A percentile compares a stretch with the other conserved stretches of the same genome.
Evolutionary conservation across 2,329 filamentous ascomycete species (phyloP).

Genomic region (Pseudophaeomoniella oleicola): DNA sequence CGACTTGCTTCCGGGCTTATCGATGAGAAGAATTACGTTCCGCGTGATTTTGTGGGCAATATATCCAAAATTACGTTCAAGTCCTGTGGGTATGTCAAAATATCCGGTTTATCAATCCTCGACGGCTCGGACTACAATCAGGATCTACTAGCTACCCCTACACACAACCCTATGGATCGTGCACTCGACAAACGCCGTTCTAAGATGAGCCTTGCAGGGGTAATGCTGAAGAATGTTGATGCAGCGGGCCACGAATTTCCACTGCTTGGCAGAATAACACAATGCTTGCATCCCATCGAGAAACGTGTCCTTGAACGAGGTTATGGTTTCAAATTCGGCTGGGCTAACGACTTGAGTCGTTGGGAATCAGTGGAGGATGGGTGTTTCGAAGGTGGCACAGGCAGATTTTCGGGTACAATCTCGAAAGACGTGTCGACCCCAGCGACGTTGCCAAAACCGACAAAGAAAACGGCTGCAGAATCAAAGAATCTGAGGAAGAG

Average conservation of each 20-base stretch:
- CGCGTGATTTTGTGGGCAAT: slow-evolving; percentile 13
- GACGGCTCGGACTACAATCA: slow-evolving; percentile 22
- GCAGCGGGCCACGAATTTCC: slow-evolving; percentile 4
- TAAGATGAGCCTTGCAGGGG: slow-evolving; percentile 1
- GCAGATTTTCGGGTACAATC: slow-evolving; percentile 11
- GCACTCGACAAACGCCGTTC: slow-evolving; percentile 4
- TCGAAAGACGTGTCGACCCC: neutral
- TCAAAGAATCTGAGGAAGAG: too few species aligned
- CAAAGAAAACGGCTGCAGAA: too few species aligned
- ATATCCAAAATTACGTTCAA: slow-evolving; percentile 35
- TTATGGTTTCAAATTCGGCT: slow-evolving; percentile 15
- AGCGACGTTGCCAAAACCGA: too few species aligned
- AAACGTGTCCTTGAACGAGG: slow-evolving; percentile 12
- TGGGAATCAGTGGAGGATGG: slow-evolving; percentile 15
- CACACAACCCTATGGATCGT: slow-evolving; percentile 4
- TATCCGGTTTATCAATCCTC: slow-evolving; percentile 18
- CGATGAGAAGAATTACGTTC: slow-evolving; percentile 4
- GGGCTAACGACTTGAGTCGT: slow-evolving; percentile 9
- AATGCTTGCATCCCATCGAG: slow-evolving; percentile 14
- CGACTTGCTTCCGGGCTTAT: slow-evolving; percentile 16
- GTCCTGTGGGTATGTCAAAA: slow-evolving; percentile 46
- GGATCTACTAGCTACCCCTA: slow-evolving; percentile 16
- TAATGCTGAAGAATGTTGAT: slow-evolving; percentile 5
- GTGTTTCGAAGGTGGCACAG: slow-evolving; percentile 15
- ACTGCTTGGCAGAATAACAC: slow-evolving; percentile 14